Evolutionary conservation across 2,329 filamentous ascomycete species (phyloP).

Genomic region (Talaromyces sp.): DNA sequence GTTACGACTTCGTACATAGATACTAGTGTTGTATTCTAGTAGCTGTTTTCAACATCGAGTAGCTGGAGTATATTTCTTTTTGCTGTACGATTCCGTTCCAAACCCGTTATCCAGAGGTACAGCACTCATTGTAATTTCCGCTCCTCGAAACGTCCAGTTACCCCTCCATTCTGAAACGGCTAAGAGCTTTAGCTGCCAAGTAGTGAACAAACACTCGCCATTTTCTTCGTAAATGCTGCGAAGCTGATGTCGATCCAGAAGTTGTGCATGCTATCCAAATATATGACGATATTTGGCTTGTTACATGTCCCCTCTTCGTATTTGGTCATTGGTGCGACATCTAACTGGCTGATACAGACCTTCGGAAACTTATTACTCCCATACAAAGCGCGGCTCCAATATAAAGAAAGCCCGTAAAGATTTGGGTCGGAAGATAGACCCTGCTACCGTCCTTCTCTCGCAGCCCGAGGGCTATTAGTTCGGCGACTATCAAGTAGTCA

Average conservation of each 20-base stretch:
- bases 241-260: neutral
- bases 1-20: neutral
- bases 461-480: neutral
- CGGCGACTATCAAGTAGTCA: neutral
- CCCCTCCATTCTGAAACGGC: neutral
- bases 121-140: neutral
- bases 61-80: neutral
- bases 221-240: neutral
- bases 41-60: neutral
- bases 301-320: neutral
- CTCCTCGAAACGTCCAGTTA: neutral
- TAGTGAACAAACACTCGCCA: neutral
- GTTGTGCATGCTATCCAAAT: neutral
- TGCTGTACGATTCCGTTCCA: neutral
- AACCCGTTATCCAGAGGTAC: neutral
- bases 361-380: conserved; percentile 1
- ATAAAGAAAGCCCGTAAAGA: conserved; percentile 8
- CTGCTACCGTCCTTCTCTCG: neutral
- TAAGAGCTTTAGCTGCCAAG: neutral
- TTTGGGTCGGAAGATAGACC: neutral
- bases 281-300: neutral
- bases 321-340: neutral
- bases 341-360: conserved; percentile 21
- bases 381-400: conserved; percentile 4
- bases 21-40: neutral